A percentile compares a stretch with the other conserved stretches of the same genome.
Conservation (phyloP, 2,329 filamentous ascomycete species). For the Bipolaris oryzae region DNA sequence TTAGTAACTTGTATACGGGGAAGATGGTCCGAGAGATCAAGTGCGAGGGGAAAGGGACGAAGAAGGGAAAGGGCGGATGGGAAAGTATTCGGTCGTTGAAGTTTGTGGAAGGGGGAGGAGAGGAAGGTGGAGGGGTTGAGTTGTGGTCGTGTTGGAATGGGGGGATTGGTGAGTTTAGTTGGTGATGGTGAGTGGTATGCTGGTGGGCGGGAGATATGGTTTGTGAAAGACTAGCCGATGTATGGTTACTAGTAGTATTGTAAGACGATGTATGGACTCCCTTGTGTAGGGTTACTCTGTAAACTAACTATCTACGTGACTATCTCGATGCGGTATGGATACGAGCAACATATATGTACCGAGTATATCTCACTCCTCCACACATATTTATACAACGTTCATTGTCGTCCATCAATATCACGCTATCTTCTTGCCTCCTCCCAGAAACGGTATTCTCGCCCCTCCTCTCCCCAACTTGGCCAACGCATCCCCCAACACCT, state of each 20-base stretch:
- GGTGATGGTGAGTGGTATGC: background rate
- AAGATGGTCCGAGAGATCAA: slow-evolving; percentile 32
- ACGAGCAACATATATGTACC: background rate
- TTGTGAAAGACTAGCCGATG: no score
- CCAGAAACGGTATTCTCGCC: slow-evolving; percentile 32
- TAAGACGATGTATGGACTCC: no score
- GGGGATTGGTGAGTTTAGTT: slow-evolving; percentile 24
- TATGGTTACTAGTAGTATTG: no score
- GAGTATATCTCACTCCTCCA: background rate
- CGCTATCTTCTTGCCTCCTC: slow-evolving; percentile 18
- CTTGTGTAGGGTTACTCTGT: no score
- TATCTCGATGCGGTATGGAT: background rate
- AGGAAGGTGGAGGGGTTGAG: slow-evolving; percentile 20
- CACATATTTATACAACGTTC: background rate
- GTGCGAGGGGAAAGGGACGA: background rate
- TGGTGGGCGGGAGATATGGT: background rate
- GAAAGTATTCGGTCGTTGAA: slow-evolving; percentile 31
- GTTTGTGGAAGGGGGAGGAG: slow-evolving; percentile 36
- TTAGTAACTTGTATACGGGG: slow-evolving; percentile 45
- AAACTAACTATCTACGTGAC: background rate
- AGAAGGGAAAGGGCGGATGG: background rate
- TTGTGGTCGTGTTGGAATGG: slow-evolving; percentile 35
- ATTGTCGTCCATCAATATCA: background rate
- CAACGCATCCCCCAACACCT: slow-evolving; percentile 60
- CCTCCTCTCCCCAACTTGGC: slow-evolving; percentile 47